Percentiles rank a stretch among this genome's conserved stretches.
These are phyloP conservation scores for Epichloe scottii DNA, from an alignment of 2,329 filamentous ascomycete species.

Conservation along the genomic window DNA sequence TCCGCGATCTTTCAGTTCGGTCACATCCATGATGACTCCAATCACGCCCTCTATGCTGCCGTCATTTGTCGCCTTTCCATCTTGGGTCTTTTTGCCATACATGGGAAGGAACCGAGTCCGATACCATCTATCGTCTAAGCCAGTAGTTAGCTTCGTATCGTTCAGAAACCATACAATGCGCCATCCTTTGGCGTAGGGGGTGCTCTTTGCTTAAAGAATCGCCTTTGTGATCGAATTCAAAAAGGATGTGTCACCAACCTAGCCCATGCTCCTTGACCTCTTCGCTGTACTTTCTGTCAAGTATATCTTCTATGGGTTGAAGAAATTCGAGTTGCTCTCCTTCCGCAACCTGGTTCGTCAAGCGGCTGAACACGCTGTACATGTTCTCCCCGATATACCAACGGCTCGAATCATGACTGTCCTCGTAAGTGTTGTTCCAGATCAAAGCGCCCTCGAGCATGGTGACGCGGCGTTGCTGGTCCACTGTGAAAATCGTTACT, in stretches of 20 bases:
- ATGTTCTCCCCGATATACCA: slow-evolving; percentile 49
- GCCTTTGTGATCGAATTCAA: not conserved
- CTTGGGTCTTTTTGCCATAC: slow-evolving; percentile 40
- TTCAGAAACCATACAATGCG: no score
- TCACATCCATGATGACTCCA: slow-evolving; percentile 70
- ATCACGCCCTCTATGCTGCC: slow-evolving; percentile 57
- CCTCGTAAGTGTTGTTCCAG: slow-evolving; percentile 33
- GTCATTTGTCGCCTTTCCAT: slow-evolving; percentile 32
- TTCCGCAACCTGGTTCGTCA: slow-evolving; percentile 30
- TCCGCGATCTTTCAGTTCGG: slow-evolving; percentile 55
- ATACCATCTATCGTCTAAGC: slow-evolving; percentile 49
- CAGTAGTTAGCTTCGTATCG: not conserved
- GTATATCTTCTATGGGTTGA: slow-evolving; percentile 48
- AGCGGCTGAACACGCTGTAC: slow-evolving; percentile 47
- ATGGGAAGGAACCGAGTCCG: slow-evolving; percentile 60
- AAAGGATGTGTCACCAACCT: slow-evolving; percentile 20
- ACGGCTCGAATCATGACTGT: slow-evolving; percentile 26
- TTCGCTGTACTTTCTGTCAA: slow-evolving; percentile 46
- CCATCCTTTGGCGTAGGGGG: no score
- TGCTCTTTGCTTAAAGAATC: not conserved
- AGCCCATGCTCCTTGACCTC: slow-evolving; percentile 53
- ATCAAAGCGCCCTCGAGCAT: slow-evolving; percentile 58
- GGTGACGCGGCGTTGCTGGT: slow-evolving; percentile 47
- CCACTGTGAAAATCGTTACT: slow-evolving; percentile 64
- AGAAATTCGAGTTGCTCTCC: slow-evolving; percentile 37